These are phyloP conservation scores for Ophiocordyceps polyrhachis-furcata DNA, from an alignment of 2,329 filamentous ascomycete species.

Conservation along the genomic window DNA sequence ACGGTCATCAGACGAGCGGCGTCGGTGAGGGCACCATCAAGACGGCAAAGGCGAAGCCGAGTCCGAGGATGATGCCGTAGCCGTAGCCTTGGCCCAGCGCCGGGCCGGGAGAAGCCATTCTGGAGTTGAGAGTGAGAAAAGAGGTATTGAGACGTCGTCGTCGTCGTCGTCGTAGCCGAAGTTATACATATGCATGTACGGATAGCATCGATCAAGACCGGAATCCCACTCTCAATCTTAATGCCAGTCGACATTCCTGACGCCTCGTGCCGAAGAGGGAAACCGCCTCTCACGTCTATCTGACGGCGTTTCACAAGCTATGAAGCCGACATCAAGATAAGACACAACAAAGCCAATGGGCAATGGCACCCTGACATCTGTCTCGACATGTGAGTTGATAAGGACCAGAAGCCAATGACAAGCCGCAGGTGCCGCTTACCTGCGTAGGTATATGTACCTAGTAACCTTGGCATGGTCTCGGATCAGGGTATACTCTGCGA, in stretches of 20 bases:
- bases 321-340: not conserved
- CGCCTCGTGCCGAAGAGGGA: not conserved
- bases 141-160: not conserved
- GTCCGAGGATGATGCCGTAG: constrained; percentile 59
- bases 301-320: not conserved
- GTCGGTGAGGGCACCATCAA: constrained; percentile 32
- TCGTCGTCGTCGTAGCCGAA: no score
- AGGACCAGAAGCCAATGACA: not conserved
- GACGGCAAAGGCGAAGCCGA: constrained; percentile 57
- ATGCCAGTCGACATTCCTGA: not conserved
- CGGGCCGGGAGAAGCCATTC: constrained; percentile 7
- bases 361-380: not conserved
- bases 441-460: not conserved
- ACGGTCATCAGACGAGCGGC: not conserved
- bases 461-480: not conserved
- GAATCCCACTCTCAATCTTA: not conserved
- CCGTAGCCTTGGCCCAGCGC: constrained; percentile 44
- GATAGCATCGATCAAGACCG: not conserved
- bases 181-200: no score
- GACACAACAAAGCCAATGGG: not conserved
- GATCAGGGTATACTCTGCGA: not conserved
- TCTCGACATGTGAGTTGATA: not conserved
- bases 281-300: not conserved
- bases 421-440: not conserved
- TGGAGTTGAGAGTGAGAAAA: not conserved